These are phyloP conservation scores for Ulota crispa DNA, from an alignment of 225 moss, liverwort and hornwort species.

Conservation along the genomic window DNA sequence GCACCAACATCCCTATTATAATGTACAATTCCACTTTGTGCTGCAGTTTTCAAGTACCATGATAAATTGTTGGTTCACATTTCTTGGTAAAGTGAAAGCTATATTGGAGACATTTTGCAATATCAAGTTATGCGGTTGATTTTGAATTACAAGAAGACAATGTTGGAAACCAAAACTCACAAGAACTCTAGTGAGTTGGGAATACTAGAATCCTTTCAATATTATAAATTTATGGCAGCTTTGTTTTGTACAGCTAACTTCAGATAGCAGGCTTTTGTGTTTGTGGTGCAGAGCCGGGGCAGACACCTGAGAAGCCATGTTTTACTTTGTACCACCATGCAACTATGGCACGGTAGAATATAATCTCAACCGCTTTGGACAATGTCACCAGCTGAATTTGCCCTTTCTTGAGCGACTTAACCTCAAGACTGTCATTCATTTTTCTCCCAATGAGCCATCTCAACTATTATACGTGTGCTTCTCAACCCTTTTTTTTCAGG, in stretches of 20 bases:
- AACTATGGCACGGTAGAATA: no score
- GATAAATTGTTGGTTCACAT: not conserved
- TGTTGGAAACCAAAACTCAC: not conserved
- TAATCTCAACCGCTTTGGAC: no score
- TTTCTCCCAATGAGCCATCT: conserved; percentile 81
- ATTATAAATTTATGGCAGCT: not conserved
- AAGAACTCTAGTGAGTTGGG: not conserved
- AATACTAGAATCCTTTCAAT: not conserved
- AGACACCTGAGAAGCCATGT: no score
- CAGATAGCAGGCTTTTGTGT: no score
- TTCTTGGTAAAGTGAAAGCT: not conserved
- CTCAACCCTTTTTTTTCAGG: conserved; percentile 31
- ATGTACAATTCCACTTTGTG: not conserved
- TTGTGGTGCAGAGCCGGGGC: no score
- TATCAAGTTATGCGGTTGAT: not conserved
- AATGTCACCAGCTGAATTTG: no score
- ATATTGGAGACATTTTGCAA: not conserved
- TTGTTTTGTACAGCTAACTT: not conserved
- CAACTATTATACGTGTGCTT: conserved; percentile 69
- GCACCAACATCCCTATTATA: no score
- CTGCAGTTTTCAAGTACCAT: conserved; percentile 8
- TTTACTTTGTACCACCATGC: no score
- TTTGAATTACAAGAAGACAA: not conserved
- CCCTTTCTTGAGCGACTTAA: no score
- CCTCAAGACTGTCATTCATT: no score